Conservation (phyloP, 176 grass and related monocot genomes). For the Saccharum spontaneum region DNA sequence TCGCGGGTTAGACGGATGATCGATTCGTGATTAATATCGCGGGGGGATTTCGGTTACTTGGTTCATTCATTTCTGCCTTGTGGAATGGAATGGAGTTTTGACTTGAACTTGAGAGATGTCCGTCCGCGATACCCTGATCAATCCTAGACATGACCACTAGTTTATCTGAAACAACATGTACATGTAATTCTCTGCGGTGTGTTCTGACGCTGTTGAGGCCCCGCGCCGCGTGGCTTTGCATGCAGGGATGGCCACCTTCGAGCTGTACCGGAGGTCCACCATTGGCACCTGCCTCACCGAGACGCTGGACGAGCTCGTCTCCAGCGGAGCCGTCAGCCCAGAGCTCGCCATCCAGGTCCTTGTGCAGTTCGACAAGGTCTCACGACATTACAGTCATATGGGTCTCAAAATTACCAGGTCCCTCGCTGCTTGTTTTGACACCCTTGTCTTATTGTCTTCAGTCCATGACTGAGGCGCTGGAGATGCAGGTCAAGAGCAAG, state of each 20-base stretch:
- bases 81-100: background rate
- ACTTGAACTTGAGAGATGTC: background rate
- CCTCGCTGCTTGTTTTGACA: background rate
- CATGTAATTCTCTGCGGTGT: background rate
- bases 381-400: background rate
- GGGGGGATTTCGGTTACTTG: background rate
- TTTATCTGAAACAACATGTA: background rate
- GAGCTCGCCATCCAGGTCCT: conserved; percentile 87
- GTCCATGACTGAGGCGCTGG: conserved; percentile 76
- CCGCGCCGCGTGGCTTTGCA: background rate
- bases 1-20: background rate
- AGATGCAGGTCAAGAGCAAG: conserved; percentile 79
- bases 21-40: background rate
- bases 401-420: background rate
- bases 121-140: background rate
- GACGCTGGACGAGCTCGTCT: conserved; percentile 81
- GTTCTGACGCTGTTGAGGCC: background rate
- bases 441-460: conserved; percentile 34
- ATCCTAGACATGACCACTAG: too few relatives aligned
- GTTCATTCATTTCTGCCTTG: background rate
- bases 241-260: conserved; percentile 63
- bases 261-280: conserved; percentile 73
- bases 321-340: conserved; percentile 53
- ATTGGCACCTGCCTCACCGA: conserved; percentile 81
- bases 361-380: conserved; percentile 90